A percentile compares a stretch with the other conserved stretches of the same genome.
Conservation (phyloP, 768 basidiomycete genomes). For the Amanita jacksonii region DNA sequence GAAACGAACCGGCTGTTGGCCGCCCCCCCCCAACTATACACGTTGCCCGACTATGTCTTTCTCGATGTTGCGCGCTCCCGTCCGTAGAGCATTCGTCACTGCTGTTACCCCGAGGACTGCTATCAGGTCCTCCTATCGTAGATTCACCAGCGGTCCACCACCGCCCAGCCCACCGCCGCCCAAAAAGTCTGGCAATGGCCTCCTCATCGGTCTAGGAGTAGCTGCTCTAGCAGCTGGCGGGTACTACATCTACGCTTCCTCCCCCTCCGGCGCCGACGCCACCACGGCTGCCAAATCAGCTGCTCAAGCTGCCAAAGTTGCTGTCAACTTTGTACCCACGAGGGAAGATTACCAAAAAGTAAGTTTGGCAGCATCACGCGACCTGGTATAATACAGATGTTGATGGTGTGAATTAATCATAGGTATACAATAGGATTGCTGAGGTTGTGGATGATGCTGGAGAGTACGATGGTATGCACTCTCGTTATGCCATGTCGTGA, state of each 20-base stretch:
- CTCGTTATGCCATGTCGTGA: not conserved
- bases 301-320: constrained; percentile 51
- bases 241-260: constrained; percentile 50
- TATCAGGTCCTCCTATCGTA: constrained; percentile 41
- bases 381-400: too few relatives aligned
- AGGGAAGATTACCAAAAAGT: constrained; percentile 90
- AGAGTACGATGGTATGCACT: constrained; percentile 72
- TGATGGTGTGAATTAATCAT: too few relatives aligned
- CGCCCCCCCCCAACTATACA: too few relatives aligned
- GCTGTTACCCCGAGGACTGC: constrained; percentile 20
- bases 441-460: constrained; percentile 66
- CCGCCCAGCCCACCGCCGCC: constrained; percentile 33
- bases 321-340: constrained; percentile 61
- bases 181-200: constrained; percentile 39
- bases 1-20: too few relatives aligned
- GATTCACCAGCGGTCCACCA: constrained; percentile 36
- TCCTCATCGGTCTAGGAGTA: constrained; percentile 55
- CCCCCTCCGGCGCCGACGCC: constrained; percentile 40
- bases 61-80: constrained; percentile 39
- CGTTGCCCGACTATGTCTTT: constrained; percentile 60
- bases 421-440: constrained; percentile 91
- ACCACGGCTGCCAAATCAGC: constrained; percentile 51
- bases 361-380: too few relatives aligned
- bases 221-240: constrained; percentile 50
- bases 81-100: constrained; percentile 34